A percentile compares a stretch with the other conserved stretches of the same genome.
phyloP scores from a whole-genome alignment of 441 rosid species.

The Cnidoscolus chayamansa region DNA sequence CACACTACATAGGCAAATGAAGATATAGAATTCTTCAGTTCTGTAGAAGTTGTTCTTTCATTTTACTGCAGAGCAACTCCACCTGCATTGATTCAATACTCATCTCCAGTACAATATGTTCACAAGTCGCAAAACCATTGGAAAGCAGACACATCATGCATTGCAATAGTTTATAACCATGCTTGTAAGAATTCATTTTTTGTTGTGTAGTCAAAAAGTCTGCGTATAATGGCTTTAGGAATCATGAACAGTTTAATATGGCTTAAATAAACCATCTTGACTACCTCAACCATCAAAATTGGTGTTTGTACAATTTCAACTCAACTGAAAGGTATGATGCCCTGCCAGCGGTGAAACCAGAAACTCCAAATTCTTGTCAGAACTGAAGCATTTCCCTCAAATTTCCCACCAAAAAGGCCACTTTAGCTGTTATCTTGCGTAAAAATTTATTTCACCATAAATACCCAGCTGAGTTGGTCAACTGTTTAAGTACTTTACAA shows the following conservation, averaged over 20 bases:
- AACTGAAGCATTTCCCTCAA: too few species aligned
- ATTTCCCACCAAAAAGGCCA: background rate
- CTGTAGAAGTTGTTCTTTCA: background rate
- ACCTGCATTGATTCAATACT: background rate
- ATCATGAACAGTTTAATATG: too few species aligned
- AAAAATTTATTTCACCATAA: background rate
- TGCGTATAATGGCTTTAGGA: too few species aligned
- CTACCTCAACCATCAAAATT: background rate
- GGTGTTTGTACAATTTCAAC: background rate
- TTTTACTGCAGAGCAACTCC: background rate
- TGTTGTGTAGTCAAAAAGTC: background rate
- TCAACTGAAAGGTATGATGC: background rate
- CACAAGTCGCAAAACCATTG: background rate
- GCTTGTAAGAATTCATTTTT: background rate
- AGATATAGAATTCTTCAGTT: background rate
- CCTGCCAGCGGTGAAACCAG: background rate
- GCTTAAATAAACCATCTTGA: too few species aligned
- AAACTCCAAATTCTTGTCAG: background rate
- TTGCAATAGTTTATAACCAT: background rate
- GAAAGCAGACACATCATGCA: background rate
- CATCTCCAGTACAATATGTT: too few species aligned
- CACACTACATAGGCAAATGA: background rate
- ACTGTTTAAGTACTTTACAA: background rate
- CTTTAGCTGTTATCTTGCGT: background rate
- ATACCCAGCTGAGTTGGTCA: background rate